phyloP scores from a whole-genome alignment of 2,329 filamentous ascomycete genomes.

The Herpotrichia juniperi region DNA sequence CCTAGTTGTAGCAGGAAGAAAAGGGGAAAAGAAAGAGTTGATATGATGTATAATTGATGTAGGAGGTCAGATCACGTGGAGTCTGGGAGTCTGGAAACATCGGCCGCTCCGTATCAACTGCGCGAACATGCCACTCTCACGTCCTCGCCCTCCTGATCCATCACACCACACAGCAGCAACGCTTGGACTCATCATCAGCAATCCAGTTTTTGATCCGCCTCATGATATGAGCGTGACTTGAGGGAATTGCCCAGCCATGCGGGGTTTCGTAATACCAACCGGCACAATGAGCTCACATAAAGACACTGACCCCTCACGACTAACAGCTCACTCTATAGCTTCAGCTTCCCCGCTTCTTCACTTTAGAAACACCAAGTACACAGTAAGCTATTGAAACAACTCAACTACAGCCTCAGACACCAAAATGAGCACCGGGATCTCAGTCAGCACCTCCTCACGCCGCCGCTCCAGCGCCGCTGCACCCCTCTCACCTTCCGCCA shows the following conservation, averaged over 20 bases:
- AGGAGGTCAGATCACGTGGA: no score
- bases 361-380: neutral
- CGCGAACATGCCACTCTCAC: neutral
- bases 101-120: conserved; percentile 3
- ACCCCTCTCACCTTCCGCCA: conserved; percentile 37
- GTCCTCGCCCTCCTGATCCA: neutral
- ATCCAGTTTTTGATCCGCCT: neutral
- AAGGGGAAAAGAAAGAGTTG: no score
- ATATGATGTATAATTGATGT: no score
- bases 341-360: conserved; percentile 1
- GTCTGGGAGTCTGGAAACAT: neutral
- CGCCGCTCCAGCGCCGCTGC: conserved; percentile 31
- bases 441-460: conserved; percentile 16
- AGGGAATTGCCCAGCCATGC: conserved; percentile 21
- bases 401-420: neutral
- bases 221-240: conserved; percentile 39
- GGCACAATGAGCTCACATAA: conserved; percentile 44
- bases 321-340: conserved; percentile 16
- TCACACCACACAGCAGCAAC: conserved; percentile 2
- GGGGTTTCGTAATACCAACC: conserved; percentile 17
- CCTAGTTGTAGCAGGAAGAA: no score
- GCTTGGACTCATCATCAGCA: neutral
- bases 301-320: conserved; percentile 40
- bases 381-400: neutral
- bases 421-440: conserved; percentile 1